Percentiles rank a stretch among this genome's conserved stretches.
phyloP scores from a whole-genome alignment of 768 basidiomycete genomes.

The Jaapia argillacea region DNA sequence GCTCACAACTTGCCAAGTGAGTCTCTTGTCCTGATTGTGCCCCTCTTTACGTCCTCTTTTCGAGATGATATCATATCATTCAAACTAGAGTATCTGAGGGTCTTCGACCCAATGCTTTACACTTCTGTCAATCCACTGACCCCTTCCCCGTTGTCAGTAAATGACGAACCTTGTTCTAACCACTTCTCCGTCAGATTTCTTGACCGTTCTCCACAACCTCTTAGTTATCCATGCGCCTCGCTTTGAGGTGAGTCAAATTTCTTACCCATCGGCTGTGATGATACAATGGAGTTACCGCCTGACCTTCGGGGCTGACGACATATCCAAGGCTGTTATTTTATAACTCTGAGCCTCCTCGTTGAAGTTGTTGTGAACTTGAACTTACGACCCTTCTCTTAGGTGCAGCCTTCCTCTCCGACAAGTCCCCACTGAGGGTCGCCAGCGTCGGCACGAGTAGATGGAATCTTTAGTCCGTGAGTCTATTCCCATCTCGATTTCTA shows the following conservation, averaged over 20 bases:
- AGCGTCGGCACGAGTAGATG: too few species aligned
- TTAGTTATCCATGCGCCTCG: too few species aligned
- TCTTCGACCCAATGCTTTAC: constrained; percentile 60
- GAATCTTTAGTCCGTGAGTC: too few species aligned
- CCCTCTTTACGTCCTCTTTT: constrained; percentile 7
- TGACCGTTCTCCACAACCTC: too few species aligned
- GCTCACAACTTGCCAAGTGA: constrained; percentile 11
- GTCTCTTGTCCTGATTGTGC: constrained; percentile 4
- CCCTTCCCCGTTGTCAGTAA: constrained; percentile 3
- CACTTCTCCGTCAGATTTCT: too few species aligned
- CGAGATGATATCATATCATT: constrained; percentile 45
- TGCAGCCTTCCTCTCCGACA: too few species aligned
- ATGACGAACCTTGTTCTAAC: too few species aligned
- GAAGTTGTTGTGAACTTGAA: too few species aligned
- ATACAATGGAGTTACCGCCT: constrained; percentile 88
- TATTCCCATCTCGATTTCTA: constrained; percentile 20
- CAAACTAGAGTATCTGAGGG: constrained; percentile 96
- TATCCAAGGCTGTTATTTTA: constrained; percentile 75
- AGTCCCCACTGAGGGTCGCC: too few species aligned
- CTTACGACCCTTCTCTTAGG: too few species aligned
- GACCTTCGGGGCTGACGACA: constrained; percentile 59
- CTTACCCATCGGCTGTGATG: too few species aligned
- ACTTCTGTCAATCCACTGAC: constrained; percentile 61
- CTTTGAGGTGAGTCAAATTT: constrained; percentile 10
- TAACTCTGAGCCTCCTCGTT: constrained; percentile 43